Conservation (phyloP, 2,329 filamentous ascomycete genomes). For the Cladosporium colombiae region DNA sequence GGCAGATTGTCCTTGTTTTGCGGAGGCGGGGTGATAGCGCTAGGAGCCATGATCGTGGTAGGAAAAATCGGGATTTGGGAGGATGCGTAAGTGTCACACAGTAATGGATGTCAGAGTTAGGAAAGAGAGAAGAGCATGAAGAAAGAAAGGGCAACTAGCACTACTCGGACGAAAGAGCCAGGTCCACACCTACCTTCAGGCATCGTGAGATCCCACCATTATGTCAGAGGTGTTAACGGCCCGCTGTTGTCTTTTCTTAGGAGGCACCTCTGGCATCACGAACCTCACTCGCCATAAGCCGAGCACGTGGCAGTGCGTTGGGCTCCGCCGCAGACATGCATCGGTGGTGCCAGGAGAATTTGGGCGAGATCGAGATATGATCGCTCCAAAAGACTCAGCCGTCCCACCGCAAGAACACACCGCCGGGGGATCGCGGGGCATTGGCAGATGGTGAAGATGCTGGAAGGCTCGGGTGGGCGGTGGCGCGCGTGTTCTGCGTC, state of each 20-base stretch:
- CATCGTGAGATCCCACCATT: constrained; percentile 17
- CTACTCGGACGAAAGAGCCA: neutral
- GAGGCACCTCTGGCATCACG: neutral
- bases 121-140: neutral
- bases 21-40: constrained; percentile 35
- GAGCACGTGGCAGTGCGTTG: constrained; percentile 8
- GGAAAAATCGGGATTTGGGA: neutral
- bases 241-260: neutral
- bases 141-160: neutral
- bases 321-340: neutral
- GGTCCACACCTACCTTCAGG: constrained; percentile 3
- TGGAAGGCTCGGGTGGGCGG: neutral
- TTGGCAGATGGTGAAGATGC: neutral
- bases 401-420: neutral
- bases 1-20: constrained; percentile 20
- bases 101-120: neutral
- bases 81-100: neutral
- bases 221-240: constrained; percentile 14
- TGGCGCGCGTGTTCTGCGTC: constrained; percentile 2
- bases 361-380: neutral
- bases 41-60: constrained; percentile 34
- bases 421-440: constrained; percentile 10
- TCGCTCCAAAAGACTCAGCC: neutral
- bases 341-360: neutral
- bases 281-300: neutral